A percentile compares a stretch with the other conserved stretches of the same genome.
phyloP scores from a whole-genome alignment of 371 early-diverging fungal species.

The Mortierella sp. region DNA sequence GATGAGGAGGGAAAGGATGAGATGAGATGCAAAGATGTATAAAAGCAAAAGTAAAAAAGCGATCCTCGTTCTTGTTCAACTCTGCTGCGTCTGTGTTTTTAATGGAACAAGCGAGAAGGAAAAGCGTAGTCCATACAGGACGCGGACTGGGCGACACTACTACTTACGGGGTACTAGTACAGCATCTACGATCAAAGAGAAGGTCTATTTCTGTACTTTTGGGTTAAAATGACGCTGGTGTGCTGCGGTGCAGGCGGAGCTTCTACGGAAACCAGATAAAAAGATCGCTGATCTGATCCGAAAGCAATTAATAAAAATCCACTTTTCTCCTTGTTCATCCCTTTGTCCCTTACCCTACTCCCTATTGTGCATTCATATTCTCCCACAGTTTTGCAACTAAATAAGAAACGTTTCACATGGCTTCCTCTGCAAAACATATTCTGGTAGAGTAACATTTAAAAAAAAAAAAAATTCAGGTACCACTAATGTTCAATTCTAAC shows the following conservation, averaged over 20 bases:
- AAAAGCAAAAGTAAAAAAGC: conserved; percentile 6
- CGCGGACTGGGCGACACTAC: not conserved
- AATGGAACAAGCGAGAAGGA: conserved; percentile 25
- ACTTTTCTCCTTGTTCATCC: not conserved
- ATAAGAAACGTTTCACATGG: conserved; percentile 9
- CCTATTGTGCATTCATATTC: not conserved
- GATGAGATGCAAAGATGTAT: conserved; percentile 11
- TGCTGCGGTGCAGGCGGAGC: too few species aligned
- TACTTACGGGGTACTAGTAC: conserved; percentile 27
- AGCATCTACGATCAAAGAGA: not conserved
- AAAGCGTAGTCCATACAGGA: not conserved
- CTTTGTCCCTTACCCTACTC: not conserved
- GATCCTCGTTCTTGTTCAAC: not conserved
- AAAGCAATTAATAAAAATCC: not conserved
- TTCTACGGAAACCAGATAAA: too few species aligned
- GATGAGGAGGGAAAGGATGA: conserved; percentile 1
- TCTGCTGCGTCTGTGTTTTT: conserved; percentile 8
- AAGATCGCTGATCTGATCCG: too few species aligned
- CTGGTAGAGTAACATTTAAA: conserved; percentile 15
- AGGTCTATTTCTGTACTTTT: too few species aligned
- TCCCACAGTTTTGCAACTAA: not conserved
- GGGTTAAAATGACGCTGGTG: too few species aligned
- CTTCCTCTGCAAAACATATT: conserved; percentile 12
- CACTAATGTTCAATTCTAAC: not conserved
- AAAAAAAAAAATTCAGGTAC: not conserved